Evolutionary conservation across 2,329 filamentous ascomycete species (phyloP).

Genomic region (Alternaria angustiovoidea): DNA sequence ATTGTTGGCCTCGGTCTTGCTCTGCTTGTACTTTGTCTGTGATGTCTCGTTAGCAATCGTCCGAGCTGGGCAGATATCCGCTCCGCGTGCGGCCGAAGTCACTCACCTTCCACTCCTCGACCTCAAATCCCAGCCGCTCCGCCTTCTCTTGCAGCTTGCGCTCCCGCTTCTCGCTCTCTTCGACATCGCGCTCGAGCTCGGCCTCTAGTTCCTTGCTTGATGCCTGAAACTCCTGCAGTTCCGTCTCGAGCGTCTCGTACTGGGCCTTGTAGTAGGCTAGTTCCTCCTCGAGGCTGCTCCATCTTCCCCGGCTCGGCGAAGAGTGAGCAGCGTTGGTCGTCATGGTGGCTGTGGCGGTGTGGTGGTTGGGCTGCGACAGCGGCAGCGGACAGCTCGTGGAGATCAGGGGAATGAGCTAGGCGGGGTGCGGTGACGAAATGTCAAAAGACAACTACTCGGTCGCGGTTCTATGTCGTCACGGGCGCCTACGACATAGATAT

Average conservation of each 20-base stretch:
- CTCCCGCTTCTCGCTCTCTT: slow-evolving; percentile 93
- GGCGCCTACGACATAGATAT: slow-evolving; percentile 11
- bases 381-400: slow-evolving; percentile 23
- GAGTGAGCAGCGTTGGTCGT: slow-evolving; percentile 28
- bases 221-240: slow-evolving; percentile 91
- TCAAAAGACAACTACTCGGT: slow-evolving; percentile 14
- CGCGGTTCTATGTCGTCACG: slow-evolving; percentile 4
- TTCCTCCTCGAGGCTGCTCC: slow-evolving; percentile 69
- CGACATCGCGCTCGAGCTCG: slow-evolving; percentile 95
- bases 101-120: slow-evolving; percentile 96
- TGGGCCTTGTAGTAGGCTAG: slow-evolving; percentile 95
- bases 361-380: slow-evolving; percentile 35
- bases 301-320: slow-evolving; percentile 43
- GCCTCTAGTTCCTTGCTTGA: slow-evolving; percentile 94
- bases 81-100: neutral
- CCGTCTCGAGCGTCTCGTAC: slow-evolving; percentile 89
- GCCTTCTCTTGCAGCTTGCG: slow-evolving; percentile 85
- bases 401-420: slow-evolving; percentile 38
- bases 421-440: slow-evolving; percentile 23
- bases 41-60: slow-evolving; percentile 9
- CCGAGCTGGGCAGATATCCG: neutral
- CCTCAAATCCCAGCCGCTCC: slow-evolving; percentile 84
- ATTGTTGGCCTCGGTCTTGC: slow-evolving; percentile 84
- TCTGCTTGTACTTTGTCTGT: slow-evolving; percentile 94
- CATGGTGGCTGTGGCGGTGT: slow-evolving; percentile 37